Evolutionary conservation across 228 moss, liverwort and hornwort genomes (phyloP), one percentile per base, ranked within the genome.

Genomic region (Sphagnum fallax): DNA sequence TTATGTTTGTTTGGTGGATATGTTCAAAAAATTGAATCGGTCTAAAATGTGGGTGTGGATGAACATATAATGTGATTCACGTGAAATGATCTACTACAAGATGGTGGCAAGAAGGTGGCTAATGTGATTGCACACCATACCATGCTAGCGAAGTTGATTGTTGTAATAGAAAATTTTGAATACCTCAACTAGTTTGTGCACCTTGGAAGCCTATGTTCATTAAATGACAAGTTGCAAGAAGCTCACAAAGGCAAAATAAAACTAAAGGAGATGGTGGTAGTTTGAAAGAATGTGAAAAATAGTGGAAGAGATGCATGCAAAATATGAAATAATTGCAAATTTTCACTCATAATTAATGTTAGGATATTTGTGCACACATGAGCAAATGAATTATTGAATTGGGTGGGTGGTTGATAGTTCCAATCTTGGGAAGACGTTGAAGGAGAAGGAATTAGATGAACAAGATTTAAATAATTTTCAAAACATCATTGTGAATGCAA

Each of bases 171-270:
- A 77, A 81, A 84, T 66, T 91, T 91, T 4, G 93, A 98, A 16
- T 92, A 90, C 59, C 79, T 92, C 0, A 84, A 74, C 32, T 82
- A 74, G 51, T 98, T 98, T 74, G 86, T 98, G 11, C 90, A 89
- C 68, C 69, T 87, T 64, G 97, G 93, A 73, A 91, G 97, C 4
- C 75, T 93, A 73, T 88, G 85, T 51, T 74, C 92, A 71, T 82
- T 98, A 58, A 91, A 98, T 76, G 97, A 98, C 78, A 93, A 93
- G 97, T 87, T 98, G 60, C 97, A 98, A 73, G 97, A 98, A 85
- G 93, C 92, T 47, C 97, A 93, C 61, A 93, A 93, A 83, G 97
- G 93, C 49, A 93, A 90, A 74, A 90, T 85, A 69, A 93, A 74
- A 79, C 8, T 79, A 83, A 93, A 60, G 2, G 2, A 32, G 97